Evolutionary conservation across 1,284 basidiomycete species (phyloP).

Genomic region (Megacollybia platyphylla): DNA sequence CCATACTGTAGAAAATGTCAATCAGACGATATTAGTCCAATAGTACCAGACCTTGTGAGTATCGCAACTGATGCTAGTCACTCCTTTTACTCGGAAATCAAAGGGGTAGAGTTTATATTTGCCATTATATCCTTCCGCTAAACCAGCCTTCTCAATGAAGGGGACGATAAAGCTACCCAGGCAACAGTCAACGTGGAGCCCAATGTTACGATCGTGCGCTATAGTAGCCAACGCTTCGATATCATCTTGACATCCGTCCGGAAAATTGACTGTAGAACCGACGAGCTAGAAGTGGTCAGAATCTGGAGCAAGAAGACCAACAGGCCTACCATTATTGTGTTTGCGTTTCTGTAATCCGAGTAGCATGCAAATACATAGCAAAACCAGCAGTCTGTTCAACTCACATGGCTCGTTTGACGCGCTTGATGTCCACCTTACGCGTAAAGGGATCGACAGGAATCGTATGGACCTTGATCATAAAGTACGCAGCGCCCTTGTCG

Average conservation of each 20-base stretch:
- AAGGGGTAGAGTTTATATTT: slow-evolving; percentile 50
- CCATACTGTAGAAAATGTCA: slow-evolving; percentile 42
- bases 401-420: slow-evolving; percentile 78
- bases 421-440: slow-evolving; percentile 70
- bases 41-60: slow-evolving; percentile 66
- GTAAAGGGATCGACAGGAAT: slow-evolving; percentile 80
- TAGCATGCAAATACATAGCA: background rate
- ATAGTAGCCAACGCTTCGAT: slow-evolving; percentile 73
- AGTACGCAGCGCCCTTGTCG: slow-evolving; percentile 84
- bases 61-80: slow-evolving; percentile 86
- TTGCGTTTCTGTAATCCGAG: slow-evolving; percentile 43
- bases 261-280: slow-evolving; percentile 87
- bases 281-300: slow-evolving; percentile 46
- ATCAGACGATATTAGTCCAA: slow-evolving; percentile 1
- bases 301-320: slow-evolving; percentile 1
- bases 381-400: slow-evolving; percentile 16
- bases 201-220: slow-evolving; percentile 68
- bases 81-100: slow-evolving; percentile 84
- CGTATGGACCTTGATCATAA: slow-evolving; percentile 85
- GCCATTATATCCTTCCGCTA: slow-evolving; percentile 36
- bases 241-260: slow-evolving; percentile 84
- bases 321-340: slow-evolving; percentile 62
- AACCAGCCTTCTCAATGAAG: slow-evolving; percentile 59
- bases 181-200: slow-evolving; percentile 91
- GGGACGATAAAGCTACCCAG: slow-evolving; percentile 88